These are phyloP conservation scores for Pelargonium nanum DNA, from an alignment of 345 rosid species.

Conservation along the genomic window DNA sequence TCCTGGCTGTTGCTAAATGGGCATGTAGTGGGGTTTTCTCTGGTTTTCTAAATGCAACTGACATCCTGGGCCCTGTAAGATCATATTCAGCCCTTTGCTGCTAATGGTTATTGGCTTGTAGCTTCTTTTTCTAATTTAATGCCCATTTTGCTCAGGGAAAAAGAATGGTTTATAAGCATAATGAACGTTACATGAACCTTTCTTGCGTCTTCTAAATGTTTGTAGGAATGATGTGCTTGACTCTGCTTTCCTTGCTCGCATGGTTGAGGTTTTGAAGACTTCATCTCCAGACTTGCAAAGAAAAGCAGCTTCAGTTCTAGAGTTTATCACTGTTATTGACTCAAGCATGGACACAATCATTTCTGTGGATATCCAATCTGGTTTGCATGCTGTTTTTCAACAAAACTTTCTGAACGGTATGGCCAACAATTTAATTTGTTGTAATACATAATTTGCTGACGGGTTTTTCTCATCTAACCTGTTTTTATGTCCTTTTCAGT, in stretches of 20 bases:
- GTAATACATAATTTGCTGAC: background rate
- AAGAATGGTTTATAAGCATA: background rate
- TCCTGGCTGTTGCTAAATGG: too few species aligned
- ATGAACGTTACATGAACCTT: slow-evolving; percentile 4
- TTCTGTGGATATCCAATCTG: slow-evolving; percentile 40
- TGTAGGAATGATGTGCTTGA: slow-evolving; percentile 44
- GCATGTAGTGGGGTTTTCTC: too few species aligned
- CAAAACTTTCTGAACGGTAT: slow-evolving; percentile 54
- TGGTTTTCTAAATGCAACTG: too few species aligned
- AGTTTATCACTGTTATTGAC: slow-evolving; percentile 35
- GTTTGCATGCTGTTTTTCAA: slow-evolving; percentile 46
- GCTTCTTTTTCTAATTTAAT: background rate
- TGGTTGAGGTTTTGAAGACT: slow-evolving; percentile 49
- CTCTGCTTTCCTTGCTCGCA: slow-evolving; percentile 38
- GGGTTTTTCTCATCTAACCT: too few species aligned
- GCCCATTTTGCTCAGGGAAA: too few species aligned
- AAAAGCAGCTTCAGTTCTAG: slow-evolving; percentile 61
- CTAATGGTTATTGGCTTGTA: background rate
- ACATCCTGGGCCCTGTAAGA: too few species aligned
- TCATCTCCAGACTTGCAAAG: slow-evolving; percentile 49
- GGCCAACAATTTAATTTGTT: slow-evolving; percentile 1
- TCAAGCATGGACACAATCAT: slow-evolving; percentile 35
- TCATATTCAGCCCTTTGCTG: too few species aligned
- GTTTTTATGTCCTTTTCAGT: too few species aligned
- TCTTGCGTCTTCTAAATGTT: slow-evolving; percentile 13